phyloP scores from a whole-genome alignment of 805 yeast species.

The Lachancea mirantina region DNA sequence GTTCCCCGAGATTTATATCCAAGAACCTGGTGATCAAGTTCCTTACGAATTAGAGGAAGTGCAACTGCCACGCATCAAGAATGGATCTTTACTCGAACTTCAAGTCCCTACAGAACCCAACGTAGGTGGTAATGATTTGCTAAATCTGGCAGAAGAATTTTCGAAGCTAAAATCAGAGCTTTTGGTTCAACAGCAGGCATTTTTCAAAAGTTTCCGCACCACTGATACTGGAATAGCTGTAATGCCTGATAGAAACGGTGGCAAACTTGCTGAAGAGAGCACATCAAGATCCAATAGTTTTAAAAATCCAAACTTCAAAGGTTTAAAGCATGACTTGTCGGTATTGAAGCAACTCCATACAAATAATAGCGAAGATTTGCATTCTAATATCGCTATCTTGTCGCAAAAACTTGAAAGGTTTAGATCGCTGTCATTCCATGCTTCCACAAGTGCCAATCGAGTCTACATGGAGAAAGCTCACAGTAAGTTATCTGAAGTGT shows the following conservation, averaged over 20 bases:
- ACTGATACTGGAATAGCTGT: background rate
- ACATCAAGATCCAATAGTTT: background rate
- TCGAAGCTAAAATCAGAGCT: slow-evolving; percentile 1
- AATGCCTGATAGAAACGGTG: background rate
- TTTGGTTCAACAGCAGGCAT: slow-evolving; percentile 2
- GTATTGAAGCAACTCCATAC: slow-evolving; percentile 51
- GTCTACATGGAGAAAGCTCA: slow-evolving; percentile 74
- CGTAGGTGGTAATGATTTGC: background rate
- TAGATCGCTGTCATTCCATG: slow-evolving; percentile 40
- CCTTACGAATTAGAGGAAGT: slow-evolving; percentile 77
- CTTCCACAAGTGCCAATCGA: slow-evolving; percentile 31
- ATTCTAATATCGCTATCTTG: slow-evolving; percentile 38
- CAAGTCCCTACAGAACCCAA: background rate
- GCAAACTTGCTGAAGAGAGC: background rate
- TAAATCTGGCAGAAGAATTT: background rate
- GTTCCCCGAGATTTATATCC: slow-evolving; percentile 75
- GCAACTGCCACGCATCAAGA: slow-evolving; percentile 47
- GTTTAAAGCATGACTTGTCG: slow-evolving; percentile 51
- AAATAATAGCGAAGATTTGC: slow-evolving; percentile 37
- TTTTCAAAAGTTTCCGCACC: background rate
- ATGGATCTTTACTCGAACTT: slow-evolving; percentile 55
- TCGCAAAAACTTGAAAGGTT: slow-evolving; percentile 43
- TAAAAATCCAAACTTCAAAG: slow-evolving; percentile 26
- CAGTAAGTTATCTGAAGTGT: slow-evolving; percentile 61
- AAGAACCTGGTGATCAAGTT: slow-evolving; percentile 50